A percentile compares a stretch with the other conserved stretches of the same genome.
These are phyloP conservation scores for Theobroma cacao DNA, from an alignment of 345 rosid species.

Conservation along the genomic window DNA sequence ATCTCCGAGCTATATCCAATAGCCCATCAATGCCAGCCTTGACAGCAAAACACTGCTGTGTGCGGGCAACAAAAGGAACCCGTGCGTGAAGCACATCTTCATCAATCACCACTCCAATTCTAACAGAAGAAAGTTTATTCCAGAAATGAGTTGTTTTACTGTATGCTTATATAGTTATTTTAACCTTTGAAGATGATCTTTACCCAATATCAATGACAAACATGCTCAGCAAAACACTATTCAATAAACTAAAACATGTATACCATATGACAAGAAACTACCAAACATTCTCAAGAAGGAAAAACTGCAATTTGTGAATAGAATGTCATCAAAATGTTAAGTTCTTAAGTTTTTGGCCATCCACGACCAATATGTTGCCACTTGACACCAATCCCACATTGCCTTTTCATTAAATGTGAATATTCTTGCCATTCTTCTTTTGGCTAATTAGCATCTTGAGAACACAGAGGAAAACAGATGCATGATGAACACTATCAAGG, in stretches of 20 bases:
- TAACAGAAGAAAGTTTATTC: conserved; percentile 31
- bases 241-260: neutral
- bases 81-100: conserved; percentile 98
- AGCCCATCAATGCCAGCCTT: conserved; percentile 95
- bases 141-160: conserved; percentile 14
- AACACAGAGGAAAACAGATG: neutral
- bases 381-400: neutral
- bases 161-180: neutral
- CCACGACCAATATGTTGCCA: neutral
- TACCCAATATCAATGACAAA: conserved; percentile 1
- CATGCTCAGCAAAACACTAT: neutral
- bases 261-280: neutral
- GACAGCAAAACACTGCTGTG: conserved; percentile 98
- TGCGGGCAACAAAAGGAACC: conserved; percentile 90
- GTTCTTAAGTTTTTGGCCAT: neutral
- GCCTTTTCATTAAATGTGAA: neutral
- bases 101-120: conserved; percentile 85
- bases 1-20: conserved; percentile 86
- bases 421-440: neutral
- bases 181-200: neutral
- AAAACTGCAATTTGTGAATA: neutral
- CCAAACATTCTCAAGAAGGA: neutral
- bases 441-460: neutral
- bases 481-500: neutral
- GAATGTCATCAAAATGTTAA: neutral